Evolutionary conservation across 495 filamentous ascomycete genomes (phyloP).

Genomic region (Aspergillus funiculosus): DNA sequence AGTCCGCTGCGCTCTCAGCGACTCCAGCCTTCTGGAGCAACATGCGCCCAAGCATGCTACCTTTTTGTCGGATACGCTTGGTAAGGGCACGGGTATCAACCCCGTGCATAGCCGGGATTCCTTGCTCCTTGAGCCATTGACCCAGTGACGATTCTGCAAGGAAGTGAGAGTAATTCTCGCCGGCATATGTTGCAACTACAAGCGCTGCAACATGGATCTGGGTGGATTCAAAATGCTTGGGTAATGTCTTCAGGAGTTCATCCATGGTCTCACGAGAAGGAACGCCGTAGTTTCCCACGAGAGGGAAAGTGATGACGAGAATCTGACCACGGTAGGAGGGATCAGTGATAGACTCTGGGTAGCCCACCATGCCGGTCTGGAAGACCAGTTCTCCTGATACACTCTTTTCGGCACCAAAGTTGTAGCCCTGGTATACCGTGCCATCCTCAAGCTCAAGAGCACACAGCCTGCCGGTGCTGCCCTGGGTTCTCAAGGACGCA

Average conservation of each 20-base stretch:
- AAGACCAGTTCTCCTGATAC: conserved; percentile 96
- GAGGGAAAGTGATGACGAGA: conserved; percentile 82
- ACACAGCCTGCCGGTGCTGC: conserved; percentile 54
- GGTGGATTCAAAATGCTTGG: conserved; percentile 84
- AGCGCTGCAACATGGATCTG: conserved; percentile 91
- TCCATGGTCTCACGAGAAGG: conserved; percentile 78
- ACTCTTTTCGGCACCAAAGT: conserved; percentile 89
- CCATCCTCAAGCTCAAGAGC: conserved; percentile 89
- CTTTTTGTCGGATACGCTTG: conserved; percentile 86
- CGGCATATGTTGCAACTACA: conserved; percentile 82
- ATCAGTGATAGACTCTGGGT: conserved; percentile 91
- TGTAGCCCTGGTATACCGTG: conserved; percentile 80
- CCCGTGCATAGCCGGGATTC: conserved; percentile 91
- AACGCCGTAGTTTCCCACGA: conserved; percentile 93
- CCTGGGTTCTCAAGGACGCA: conserved; percentile 36
- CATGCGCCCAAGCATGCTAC: conserved; percentile 94
- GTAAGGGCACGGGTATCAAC: conserved; percentile 92
- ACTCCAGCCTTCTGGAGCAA: conserved; percentile 59
- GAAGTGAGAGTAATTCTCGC: conserved; percentile 91
- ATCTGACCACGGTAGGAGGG: conserved; percentile 92
- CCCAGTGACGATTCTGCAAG: conserved; percentile 84
- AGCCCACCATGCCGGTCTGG: conserved; percentile 99
- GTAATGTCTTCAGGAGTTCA: conserved; percentile 71
- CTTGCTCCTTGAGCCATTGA: conserved; percentile 92
- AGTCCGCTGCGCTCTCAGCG: conserved; percentile 43